Conservation (phyloP, 148 eudicot genomes). For the Chenopodium formosanum region DNA sequence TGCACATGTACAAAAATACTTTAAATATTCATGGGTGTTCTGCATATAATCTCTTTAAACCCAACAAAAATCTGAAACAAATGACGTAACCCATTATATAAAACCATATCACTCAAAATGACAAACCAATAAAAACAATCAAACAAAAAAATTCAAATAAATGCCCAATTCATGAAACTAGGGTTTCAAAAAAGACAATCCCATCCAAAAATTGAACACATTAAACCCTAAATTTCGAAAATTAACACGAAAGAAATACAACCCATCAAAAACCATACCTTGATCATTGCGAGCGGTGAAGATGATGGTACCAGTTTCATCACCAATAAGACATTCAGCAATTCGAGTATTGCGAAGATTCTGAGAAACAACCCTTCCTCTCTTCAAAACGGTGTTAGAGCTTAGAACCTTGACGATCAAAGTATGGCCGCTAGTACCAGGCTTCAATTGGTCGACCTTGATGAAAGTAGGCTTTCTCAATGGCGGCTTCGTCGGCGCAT, state of each 20-base stretch:
- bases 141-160: background rate
- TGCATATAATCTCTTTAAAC: background rate
- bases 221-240: background rate
- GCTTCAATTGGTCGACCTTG: slow-evolving; percentile 42
- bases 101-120: background rate
- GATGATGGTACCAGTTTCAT: slow-evolving; percentile 43
- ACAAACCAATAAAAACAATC: background rate
- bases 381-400: slow-evolving; percentile 33
- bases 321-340: slow-evolving; percentile 49
- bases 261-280: slow-evolving; percentile 23
- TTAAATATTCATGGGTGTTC: background rate
- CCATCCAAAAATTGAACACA: background rate
- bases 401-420: slow-evolving; percentile 36
- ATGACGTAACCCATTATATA: background rate
- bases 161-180: background rate
- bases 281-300: slow-evolving; percentile 60
- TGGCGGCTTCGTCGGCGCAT: slow-evolving; percentile 8
- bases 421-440: slow-evolving; percentile 42
- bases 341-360: slow-evolving; percentile 39
- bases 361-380: slow-evolving; percentile 26
- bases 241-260: too few species aligned
- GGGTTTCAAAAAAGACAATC: background rate
- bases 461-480: slow-evolving; percentile 46
- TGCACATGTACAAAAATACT: background rate
- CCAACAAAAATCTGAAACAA: background rate